Conservation (phyloP, 139 green algal species). For the Coelastrella sp. region DNA sequence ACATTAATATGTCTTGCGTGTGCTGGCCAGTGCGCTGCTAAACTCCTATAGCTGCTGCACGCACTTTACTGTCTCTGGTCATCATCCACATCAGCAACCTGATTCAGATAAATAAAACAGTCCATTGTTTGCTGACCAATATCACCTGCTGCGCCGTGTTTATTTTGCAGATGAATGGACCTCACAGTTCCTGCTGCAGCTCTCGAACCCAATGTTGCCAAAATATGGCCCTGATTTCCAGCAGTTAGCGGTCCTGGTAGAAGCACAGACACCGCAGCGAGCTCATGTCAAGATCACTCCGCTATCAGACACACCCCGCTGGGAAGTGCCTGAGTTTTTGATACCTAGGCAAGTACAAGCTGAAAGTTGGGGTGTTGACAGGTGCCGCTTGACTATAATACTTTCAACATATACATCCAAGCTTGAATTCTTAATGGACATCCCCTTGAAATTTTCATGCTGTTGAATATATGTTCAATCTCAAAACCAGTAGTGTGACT, state of each 20-base stretch:
- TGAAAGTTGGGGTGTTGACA: not conserved
- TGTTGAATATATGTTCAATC: too few relatives aligned
- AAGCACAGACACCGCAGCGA: not conserved
- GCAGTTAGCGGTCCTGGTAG: not conserved
- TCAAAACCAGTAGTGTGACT: too few relatives aligned
- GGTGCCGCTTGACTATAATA: not conserved
- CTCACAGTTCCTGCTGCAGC: not conserved
- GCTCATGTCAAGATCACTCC: slow-evolving; percentile 34
- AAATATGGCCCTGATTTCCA: slow-evolving; percentile 12
- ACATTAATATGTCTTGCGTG: too few relatives aligned
- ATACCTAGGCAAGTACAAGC: slow-evolving; percentile 10
- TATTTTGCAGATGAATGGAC: not conserved
- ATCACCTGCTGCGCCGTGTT: not conserved
- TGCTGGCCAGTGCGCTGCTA: too few relatives aligned
- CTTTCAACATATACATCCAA: not conserved
- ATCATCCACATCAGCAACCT: not conserved
- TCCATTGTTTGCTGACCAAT: not conserved
- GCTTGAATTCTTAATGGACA: too few relatives aligned
- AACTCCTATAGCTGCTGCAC: too few relatives aligned
- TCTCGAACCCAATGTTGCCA: slow-evolving; percentile 17
- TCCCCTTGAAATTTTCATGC: too few relatives aligned
- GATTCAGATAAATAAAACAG: not conserved
- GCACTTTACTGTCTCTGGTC: too few relatives aligned
- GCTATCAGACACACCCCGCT: not conserved
- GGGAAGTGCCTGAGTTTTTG: slow-evolving; percentile 19